Evolutionary conservation across 2,329 filamentous ascomycete species (phyloP).

Genomic region (Fonsecaea nubica): DNA sequence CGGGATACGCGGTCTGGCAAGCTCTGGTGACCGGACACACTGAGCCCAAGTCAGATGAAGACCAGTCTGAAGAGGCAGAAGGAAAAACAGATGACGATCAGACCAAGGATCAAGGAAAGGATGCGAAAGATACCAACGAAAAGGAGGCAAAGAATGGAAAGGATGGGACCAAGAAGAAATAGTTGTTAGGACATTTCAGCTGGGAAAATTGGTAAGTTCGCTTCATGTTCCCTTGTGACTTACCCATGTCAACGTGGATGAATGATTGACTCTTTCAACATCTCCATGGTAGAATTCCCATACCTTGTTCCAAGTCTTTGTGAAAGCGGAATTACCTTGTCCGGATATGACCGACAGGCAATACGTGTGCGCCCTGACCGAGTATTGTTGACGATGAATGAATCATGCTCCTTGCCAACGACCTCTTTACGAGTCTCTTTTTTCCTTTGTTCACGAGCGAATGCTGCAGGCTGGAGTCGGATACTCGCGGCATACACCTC

Average conservation of each 20-base stretch:
- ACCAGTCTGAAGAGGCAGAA: conserved; percentile 12
- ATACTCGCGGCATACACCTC: neutral
- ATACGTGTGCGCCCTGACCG: neutral
- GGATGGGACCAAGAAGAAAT: neutral
- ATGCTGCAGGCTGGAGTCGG: neutral
- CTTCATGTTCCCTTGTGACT: neutral
- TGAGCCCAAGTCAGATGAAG: conserved; percentile 17
- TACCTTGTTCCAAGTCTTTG: too few species aligned
- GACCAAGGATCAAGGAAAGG: conserved; percentile 22
- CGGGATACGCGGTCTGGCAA: conserved; percentile 27
- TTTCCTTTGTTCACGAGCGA: neutral
- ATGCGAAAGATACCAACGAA: neutral
- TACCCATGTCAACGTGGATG: neutral
- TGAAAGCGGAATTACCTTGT: neutral
- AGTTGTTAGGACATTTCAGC: neutral
- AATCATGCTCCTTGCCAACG: neutral
- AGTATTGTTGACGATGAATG: neutral
- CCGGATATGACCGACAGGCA: neutral
- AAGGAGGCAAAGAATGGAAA: conserved; percentile 17
- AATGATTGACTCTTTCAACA: neutral
- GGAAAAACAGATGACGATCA: conserved; percentile 12
- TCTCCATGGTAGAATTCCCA: neutral
- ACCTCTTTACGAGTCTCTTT: neutral
- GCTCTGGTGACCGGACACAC: conserved; percentile 20
- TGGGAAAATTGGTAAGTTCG: neutral